Evolutionary conservation across 139 green algal genomes (phyloP).

Genomic region (Asterochloris erici): DNA sequence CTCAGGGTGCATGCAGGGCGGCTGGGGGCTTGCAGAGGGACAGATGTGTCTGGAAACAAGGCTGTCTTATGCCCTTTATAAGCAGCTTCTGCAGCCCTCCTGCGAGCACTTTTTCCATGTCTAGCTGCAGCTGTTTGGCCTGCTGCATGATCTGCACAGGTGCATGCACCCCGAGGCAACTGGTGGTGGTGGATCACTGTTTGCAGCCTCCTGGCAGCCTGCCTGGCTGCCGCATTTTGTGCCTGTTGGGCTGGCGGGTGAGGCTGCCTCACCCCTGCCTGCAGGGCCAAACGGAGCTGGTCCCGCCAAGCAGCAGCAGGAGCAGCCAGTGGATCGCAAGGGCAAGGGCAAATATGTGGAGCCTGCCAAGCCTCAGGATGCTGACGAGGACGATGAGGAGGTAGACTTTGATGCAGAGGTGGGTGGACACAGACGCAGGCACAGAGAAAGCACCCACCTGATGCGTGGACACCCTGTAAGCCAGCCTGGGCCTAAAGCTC

Average conservation of each 20-base stretch:
- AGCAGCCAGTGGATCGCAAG: slow-evolving; percentile 12
- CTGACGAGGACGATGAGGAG: slow-evolving; percentile 23
- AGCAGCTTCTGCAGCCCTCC: no score
- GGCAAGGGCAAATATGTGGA: slow-evolving; percentile 12
- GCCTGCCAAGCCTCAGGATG: slow-evolving; percentile 12
- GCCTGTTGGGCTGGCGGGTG: neutral
- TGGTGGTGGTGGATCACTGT: neutral
- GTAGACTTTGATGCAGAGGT: slow-evolving; percentile 14
- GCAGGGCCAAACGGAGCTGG: neutral
- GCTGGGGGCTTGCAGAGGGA: no score
- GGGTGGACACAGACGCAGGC: neutral
- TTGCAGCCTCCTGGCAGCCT: neutral
- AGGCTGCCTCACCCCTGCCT: neutral
- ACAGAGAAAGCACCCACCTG: neutral
- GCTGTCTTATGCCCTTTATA: no score
- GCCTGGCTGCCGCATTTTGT: neutral
- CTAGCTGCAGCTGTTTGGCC: no score
- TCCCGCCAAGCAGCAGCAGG: neutral
- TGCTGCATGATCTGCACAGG: no score
- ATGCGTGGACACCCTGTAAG: no score
- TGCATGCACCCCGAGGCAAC: neutral
- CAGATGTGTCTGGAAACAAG: no score
- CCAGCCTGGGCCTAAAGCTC: neutral
- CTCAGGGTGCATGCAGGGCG: no score
- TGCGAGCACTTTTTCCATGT: no score